These are phyloP conservation scores for Brassica incana DNA, from an alignment of 345 rosid genomes.

Conservation along the genomic window DNA sequence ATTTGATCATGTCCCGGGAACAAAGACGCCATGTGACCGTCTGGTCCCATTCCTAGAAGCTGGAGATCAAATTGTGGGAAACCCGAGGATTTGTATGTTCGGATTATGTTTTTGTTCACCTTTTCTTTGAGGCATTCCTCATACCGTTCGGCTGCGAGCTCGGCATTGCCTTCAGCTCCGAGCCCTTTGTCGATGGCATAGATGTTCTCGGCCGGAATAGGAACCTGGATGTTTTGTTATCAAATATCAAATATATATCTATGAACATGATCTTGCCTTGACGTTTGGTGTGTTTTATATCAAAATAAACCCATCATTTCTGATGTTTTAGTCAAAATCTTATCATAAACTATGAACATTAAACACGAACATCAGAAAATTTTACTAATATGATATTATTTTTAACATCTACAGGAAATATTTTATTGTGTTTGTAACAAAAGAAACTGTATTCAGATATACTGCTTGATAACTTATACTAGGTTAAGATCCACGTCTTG, in stretches of 20 bases:
- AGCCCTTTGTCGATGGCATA: slow-evolving; percentile 68
- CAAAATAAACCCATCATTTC: too few relatives aligned
- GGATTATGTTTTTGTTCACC: slow-evolving; percentile 43
- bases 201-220: slow-evolving; percentile 58
- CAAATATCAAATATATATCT: too few relatives aligned
- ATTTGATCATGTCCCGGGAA: slow-evolving; percentile 74
- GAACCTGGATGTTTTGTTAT: slow-evolving; percentile 38
- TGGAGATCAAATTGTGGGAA: slow-evolving; percentile 76
- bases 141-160: slow-evolving; percentile 49
- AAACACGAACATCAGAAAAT: too few relatives aligned
- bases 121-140: slow-evolving; percentile 65
- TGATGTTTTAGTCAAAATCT: too few relatives aligned
- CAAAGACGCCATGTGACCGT: slow-evolving; percentile 82
- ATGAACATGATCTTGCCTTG: too few relatives aligned
- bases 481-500: too few relatives aligned
- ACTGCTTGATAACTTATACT: background rate
- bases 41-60: slow-evolving; percentile 88
- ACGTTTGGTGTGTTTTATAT: too few relatives aligned
- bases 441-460: background rate
- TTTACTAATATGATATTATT: background rate
- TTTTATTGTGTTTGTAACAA: background rate
- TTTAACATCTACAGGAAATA: background rate
- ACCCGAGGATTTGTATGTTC: slow-evolving; percentile 43
- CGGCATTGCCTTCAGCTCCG: slow-evolving; percentile 71
- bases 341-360: too few relatives aligned